Evolutionary conservation across 768 basidiomycete species (phyloP).

Genomic region (Fistulinella prunicolor): DNA sequence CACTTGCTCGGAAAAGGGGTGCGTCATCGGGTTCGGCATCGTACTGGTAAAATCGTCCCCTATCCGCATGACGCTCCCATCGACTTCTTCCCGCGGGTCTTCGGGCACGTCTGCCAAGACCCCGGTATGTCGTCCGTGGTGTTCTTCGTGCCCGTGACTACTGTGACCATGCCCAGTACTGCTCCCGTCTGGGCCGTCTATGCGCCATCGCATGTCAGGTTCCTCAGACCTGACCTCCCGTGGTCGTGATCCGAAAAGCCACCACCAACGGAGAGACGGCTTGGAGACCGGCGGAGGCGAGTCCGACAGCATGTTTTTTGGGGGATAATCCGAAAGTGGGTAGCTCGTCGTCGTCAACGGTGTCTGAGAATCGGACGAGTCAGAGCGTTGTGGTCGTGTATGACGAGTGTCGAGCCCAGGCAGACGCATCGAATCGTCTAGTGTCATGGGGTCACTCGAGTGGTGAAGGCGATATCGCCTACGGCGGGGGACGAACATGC

Average conservation of each 20-base stretch:
- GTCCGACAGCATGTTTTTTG: neutral
- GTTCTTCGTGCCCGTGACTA: constrained; percentile 8
- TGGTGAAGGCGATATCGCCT: constrained; percentile 14
- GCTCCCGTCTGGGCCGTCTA: constrained; percentile 28
- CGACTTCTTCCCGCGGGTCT: constrained; percentile 4
- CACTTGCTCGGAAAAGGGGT: constrained; percentile 8
- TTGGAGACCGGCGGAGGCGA: constrained; percentile 5
- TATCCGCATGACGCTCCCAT: constrained; percentile 17
- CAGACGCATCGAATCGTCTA: constrained; percentile 22
- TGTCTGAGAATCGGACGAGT: constrained; percentile 29
- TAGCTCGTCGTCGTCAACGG: constrained; percentile 18
- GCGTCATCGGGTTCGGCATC: constrained; percentile 12
- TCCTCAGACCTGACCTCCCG: constrained; percentile 22
- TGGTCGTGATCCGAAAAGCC: constrained; percentile 24
- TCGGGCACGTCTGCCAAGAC: constrained; percentile 13
- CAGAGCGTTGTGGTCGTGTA: constrained; percentile 16
- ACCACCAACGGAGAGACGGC: constrained; percentile 23
- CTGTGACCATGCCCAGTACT: constrained; percentile 19
- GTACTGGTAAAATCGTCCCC: constrained; percentile 16
- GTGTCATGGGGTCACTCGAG: constrained; percentile 14
- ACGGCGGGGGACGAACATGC: constrained; percentile 16
- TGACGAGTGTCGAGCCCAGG: constrained; percentile 5
- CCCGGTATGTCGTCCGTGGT: neutral
- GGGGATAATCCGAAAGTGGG: constrained; percentile 11
- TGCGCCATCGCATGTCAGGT: constrained; percentile 20